A percentile compares a stretch with the other conserved stretches of the same genome.
Evolutionary conservation across 768 basidiomycete genomes (phyloP).

Genomic region (Kwoniella sp.): DNA sequence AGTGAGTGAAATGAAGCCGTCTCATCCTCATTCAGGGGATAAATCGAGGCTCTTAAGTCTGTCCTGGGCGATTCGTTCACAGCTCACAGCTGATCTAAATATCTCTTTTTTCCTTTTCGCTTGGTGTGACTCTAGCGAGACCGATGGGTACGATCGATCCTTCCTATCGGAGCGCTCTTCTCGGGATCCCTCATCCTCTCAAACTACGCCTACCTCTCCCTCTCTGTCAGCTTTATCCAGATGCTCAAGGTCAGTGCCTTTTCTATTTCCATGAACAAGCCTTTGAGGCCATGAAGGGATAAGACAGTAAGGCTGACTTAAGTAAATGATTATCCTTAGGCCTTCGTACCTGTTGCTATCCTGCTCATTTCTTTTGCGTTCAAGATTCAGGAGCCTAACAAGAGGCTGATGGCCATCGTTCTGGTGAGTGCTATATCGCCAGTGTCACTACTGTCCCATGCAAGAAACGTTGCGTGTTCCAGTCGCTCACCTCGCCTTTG

Average conservation of each 20-base stretch:
- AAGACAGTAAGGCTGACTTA: background rate
- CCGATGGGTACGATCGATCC: constrained; percentile 74
- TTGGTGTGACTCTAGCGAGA: constrained; percentile 46
- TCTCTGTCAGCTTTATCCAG: constrained; percentile 92
- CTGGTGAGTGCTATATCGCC: constrained; percentile 56
- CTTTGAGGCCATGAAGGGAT: background rate
- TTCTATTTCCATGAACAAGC: background rate
- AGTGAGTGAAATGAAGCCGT: constrained; percentile 40
- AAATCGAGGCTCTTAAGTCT: too few relatives aligned
- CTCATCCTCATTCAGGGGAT: too few relatives aligned
- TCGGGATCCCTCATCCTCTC: constrained; percentile 86
- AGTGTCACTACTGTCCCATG: too few relatives aligned
- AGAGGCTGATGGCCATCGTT: constrained; percentile 77
- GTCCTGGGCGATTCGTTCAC: background rate
- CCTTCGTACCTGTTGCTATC: constrained; percentile 57
- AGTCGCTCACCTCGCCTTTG: too few relatives aligned
- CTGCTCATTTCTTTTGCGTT: constrained; percentile 88
- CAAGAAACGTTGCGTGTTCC: too few relatives aligned
- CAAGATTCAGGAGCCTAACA: constrained; percentile 83
- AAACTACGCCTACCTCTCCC: constrained; percentile 88
- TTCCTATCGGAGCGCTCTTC: constrained; percentile 93
- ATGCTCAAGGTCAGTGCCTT: constrained; percentile 79
- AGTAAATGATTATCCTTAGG: constrained; percentile 23
- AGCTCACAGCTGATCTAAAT: background rate
- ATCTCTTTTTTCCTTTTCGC: background rate